phyloP scores from a whole-genome alignment of 108 stramenopile genomes.

The Halocafeteria seosinensis region DNA sequence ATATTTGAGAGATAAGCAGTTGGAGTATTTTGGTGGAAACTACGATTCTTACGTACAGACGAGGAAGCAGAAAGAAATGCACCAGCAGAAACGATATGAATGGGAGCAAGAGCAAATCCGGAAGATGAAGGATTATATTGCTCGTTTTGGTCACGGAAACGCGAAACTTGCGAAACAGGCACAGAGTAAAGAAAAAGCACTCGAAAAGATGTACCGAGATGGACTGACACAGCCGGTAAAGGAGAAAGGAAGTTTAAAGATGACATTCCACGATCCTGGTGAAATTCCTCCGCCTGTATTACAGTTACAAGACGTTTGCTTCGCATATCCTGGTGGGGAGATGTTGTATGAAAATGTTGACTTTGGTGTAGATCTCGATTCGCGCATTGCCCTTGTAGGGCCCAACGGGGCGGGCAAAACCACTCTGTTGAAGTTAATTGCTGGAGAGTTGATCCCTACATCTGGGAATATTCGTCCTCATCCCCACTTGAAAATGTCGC shows the following conservation, averaged over 20 bases:
- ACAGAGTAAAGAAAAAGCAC: conserved; percentile 60
- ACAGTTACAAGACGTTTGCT: conserved; percentile 80
- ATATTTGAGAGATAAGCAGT: conserved; percentile 66
- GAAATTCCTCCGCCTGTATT: conserved; percentile 89
- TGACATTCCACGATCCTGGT: conserved; percentile 80
- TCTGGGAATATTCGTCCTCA: conserved; percentile 76
- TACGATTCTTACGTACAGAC: conserved; percentile 83
- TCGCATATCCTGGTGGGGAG: conserved; percentile 85
- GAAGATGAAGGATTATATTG: conserved; percentile 48
- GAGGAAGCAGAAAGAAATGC: conserved; percentile 77
- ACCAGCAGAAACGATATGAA: conserved; percentile 78
- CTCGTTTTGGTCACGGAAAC: conserved; percentile 83
- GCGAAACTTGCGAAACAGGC: conserved; percentile 93
- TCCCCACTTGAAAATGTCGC: conserved; percentile 67
- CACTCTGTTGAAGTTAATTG: conserved; percentile 80
- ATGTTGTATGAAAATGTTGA: conserved; percentile 71
- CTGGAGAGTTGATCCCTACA: conserved; percentile 63
- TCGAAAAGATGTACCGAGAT: conserved; percentile 76
- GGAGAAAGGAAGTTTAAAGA: conserved; percentile 74
- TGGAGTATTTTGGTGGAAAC: conserved; percentile 83
- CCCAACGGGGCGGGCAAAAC: conserved; percentile 89
- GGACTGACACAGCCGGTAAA: conserved; percentile 87
- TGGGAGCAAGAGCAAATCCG: conserved; percentile 86
- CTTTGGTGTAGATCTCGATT: conserved; percentile 92
- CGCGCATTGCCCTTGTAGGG: conserved; percentile 76